Conservation (phyloP, 2,329 filamentous ascomycete species). For the Hypoxylon sp. region DNA sequence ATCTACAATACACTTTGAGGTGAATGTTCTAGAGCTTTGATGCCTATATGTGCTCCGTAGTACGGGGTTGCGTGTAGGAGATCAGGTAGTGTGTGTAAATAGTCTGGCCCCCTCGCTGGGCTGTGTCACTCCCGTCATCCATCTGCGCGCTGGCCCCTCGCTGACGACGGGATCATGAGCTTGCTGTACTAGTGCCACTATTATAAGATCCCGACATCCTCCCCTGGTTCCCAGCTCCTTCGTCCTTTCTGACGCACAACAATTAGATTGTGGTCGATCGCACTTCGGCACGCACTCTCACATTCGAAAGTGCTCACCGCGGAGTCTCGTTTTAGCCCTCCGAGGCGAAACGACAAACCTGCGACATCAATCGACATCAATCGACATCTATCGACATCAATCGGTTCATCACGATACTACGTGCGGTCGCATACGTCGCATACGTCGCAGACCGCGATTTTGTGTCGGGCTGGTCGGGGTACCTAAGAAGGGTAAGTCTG, state of each 20-base stretch:
- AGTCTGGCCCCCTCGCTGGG: conserved; percentile 38
- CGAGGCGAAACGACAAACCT: conserved; percentile 36
- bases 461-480: conserved; percentile 5
- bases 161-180: conserved; percentile 45
- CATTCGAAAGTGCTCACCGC: conserved; percentile 34
- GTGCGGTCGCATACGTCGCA: not conserved
- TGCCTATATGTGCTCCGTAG: conserved; percentile 41
- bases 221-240: conserved; percentile 42
- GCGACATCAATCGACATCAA: conserved; percentile 2
- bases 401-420: not conserved
- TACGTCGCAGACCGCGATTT: not conserved
- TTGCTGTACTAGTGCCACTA: conserved; percentile 44
- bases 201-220: conserved; percentile 48
- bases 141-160: conserved; percentile 37
- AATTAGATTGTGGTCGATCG: conserved; percentile 42
- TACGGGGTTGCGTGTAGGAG: conserved; percentile 34
- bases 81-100: conserved; percentile 9
- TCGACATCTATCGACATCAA: not conserved
- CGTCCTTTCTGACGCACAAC: conserved; percentile 43
- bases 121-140: conserved; percentile 46
- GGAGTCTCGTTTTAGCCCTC: conserved; percentile 43
- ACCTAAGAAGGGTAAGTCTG: conserved; percentile 17
- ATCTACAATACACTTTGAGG: conserved; percentile 34
- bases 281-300: conserved; percentile 36
- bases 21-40: conserved; percentile 43